Percentiles rank a stretch among this genome's conserved stretches.
Conservation (phyloP, 352 stramenopile species). For the Globisporangium yorkense region DNA sequence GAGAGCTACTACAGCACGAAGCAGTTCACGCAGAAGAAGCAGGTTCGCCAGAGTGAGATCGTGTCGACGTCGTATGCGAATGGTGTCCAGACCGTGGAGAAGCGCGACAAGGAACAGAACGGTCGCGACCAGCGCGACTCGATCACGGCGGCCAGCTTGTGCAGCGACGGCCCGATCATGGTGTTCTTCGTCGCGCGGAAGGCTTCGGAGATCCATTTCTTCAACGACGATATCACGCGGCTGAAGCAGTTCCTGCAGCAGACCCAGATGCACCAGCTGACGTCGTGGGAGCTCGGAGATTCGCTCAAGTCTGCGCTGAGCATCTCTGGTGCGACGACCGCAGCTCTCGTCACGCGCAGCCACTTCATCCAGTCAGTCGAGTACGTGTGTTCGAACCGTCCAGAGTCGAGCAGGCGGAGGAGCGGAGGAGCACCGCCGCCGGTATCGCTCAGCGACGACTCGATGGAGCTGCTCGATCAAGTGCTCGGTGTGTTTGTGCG, state of each 20-base stretch:
- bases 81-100: slow-evolving; percentile 18
- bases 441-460: slow-evolving; percentile 50
- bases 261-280: slow-evolving; percentile 50
- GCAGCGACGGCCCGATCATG: slow-evolving; percentile 71
- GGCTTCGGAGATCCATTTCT: slow-evolving; percentile 74
- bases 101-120: slow-evolving; percentile 10
- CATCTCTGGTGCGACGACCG: slow-evolving; percentile 10
- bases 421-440: slow-evolving; percentile 4
- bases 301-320: slow-evolving; percentile 27
- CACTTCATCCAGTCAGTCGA: slow-evolving; percentile 53
- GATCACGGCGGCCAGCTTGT: slow-evolving; percentile 37
- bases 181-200: slow-evolving; percentile 70
- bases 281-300: slow-evolving; percentile 27
- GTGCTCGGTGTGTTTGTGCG: slow-evolving; percentile 63
- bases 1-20: slow-evolving; percentile 39
- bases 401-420: slow-evolving; percentile 3
- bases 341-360: slow-evolving; percentile 33
- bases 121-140: slow-evolving; percentile 27
- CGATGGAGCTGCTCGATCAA: slow-evolving; percentile 52
- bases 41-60: slow-evolving; percentile 81
- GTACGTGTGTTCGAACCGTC: slow-evolving; percentile 25
- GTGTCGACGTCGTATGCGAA: slow-evolving; percentile 59
- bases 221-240: slow-evolving; percentile 67
- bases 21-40: slow-evolving; percentile 50
- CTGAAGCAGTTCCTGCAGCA: slow-evolving; percentile 63